A percentile compares a stretch with the other conserved stretches of the same genome.
Evolutionary conservation across 208 protist genomes (phyloP).

Genomic region (Trypanosomatidae sp.): DNA sequence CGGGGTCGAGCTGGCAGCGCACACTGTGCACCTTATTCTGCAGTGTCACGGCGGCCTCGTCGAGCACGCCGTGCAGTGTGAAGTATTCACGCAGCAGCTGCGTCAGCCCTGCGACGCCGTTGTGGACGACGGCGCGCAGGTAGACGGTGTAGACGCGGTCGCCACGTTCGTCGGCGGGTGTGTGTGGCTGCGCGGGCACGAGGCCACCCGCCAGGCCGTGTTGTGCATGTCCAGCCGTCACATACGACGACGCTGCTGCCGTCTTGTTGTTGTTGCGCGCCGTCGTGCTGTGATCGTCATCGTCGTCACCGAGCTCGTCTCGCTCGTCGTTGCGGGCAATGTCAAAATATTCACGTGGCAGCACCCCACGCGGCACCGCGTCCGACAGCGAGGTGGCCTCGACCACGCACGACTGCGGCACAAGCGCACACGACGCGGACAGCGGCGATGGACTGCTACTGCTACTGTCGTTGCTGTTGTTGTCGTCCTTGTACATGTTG

Average conservation of each 20-base stretch:
- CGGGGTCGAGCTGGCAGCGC: conserved; percentile 59
- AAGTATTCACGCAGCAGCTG: conserved; percentile 80
- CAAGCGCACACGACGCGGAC: too few relatives aligned
- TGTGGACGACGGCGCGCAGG: conserved; percentile 38
- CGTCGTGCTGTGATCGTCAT: neutral
- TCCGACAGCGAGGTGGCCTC: too few relatives aligned
- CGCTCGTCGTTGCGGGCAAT: too few relatives aligned
- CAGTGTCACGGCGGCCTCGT: conserved; percentile 40
- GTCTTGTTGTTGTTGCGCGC: neutral
- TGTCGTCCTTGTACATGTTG: neutral
- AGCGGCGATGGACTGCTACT: too few relatives aligned
- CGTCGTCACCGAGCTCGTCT: too few relatives aligned
- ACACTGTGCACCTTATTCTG: conserved; percentile 84
- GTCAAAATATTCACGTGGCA: too few relatives aligned
- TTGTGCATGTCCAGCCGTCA: conserved; percentile 48
- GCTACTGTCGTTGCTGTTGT: neutral
- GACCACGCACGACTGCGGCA: too few relatives aligned
- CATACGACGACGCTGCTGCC: conserved; percentile 16
- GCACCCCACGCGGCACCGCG: too few relatives aligned
- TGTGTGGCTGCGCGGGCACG: conserved; percentile 26
- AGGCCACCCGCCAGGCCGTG: conserved; percentile 33
- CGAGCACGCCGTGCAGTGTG: conserved; percentile 40
- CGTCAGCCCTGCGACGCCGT: conserved; percentile 38
- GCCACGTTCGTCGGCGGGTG: conserved; percentile 18
- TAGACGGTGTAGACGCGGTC: conserved; percentile 68